phyloP scores from a whole-genome alignment of 1,284 basidiomycete genomes.

The Tremellales sp. region DNA sequence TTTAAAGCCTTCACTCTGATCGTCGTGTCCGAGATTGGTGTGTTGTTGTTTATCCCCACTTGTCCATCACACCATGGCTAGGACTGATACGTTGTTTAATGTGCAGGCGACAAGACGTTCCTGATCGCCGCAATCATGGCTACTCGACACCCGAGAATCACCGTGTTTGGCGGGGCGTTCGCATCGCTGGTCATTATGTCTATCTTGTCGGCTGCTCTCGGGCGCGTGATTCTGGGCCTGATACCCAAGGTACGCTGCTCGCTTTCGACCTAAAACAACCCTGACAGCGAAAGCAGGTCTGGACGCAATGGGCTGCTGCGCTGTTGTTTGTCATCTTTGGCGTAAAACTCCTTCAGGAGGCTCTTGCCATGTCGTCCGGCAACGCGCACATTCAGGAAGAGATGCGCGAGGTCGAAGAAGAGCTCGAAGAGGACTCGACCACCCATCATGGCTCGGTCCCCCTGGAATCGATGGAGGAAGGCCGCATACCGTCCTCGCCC shows the following conservation, averaged over 20 bases:
- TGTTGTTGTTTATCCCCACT: slow-evolving; percentile 12
- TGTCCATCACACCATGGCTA: not conserved
- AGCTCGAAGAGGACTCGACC: slow-evolving; percentile 57
- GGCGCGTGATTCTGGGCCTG: slow-evolving; percentile 75
- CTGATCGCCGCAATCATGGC: slow-evolving; percentile 95
- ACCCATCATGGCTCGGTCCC: slow-evolving; percentile 36
- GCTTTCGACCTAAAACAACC: not conserved
- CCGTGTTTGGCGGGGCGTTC: slow-evolving; percentile 88
- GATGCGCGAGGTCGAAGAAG: slow-evolving; percentile 86
- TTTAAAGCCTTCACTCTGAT: slow-evolving; percentile 79
- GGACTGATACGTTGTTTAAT: slow-evolving; percentile 39
- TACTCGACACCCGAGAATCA: slow-evolving; percentile 80
- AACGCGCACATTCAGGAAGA: slow-evolving; percentile 71
- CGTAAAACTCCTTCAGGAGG: slow-evolving; percentile 77
- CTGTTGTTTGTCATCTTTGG: slow-evolving; percentile 83
- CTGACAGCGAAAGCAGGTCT: slow-evolving; percentile 21
- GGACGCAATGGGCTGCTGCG: slow-evolving; percentile 58
- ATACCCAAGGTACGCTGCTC: slow-evolving; percentile 59
- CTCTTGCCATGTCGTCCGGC: slow-evolving; percentile 66
- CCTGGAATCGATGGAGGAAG: slow-evolving; percentile 43
- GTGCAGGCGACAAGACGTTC: slow-evolving; percentile 91
- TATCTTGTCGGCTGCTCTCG: slow-evolving; percentile 79
- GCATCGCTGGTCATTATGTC: slow-evolving; percentile 88
- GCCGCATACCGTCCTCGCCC: slow-evolving; percentile 5
- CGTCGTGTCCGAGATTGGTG: slow-evolving; percentile 73